Evolutionary conservation across 2,329 filamentous ascomycete genomes (phyloP).

Genomic region (Colletotrichum chlorophyti): DNA sequence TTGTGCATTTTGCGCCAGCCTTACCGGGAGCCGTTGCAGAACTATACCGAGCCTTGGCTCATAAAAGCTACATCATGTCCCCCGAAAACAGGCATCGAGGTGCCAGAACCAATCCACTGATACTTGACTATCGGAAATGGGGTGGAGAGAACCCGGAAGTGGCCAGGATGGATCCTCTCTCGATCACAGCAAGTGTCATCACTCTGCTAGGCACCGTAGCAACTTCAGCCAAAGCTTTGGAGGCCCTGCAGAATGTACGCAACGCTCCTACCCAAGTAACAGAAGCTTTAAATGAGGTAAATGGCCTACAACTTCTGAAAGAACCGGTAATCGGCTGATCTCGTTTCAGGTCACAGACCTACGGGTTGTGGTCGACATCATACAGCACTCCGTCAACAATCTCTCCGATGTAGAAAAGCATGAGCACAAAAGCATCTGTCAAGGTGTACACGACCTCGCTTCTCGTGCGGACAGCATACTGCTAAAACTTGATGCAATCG

Average conservation of each 20-base stretch:
- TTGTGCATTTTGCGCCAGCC: too few species aligned
- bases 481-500: not conserved
- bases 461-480: not conserved
- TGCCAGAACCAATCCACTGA: too few species aligned
- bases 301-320: too few species aligned
- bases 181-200: not conserved
- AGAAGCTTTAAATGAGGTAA: not conserved
- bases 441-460: not conserved
- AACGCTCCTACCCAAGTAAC: not conserved
- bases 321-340: not conserved
- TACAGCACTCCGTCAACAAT: not conserved
- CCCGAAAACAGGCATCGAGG: too few species aligned
- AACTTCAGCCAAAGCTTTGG: not conserved
- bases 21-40: too few species aligned
- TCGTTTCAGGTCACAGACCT: not conserved
- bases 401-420: not conserved
- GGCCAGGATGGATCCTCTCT: not conserved
- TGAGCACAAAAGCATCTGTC: not conserved
- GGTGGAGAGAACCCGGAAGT: not conserved
- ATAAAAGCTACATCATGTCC: too few species aligned
- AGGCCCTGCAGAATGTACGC: not conserved
- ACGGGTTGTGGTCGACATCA: not conserved
- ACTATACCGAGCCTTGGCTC: too few species aligned
- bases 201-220: not conserved
- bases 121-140: too few species aligned